Base-by-base conservation (phyloP, 176 grass and related monocot species). In the Sorghum bicolor region DNA sequence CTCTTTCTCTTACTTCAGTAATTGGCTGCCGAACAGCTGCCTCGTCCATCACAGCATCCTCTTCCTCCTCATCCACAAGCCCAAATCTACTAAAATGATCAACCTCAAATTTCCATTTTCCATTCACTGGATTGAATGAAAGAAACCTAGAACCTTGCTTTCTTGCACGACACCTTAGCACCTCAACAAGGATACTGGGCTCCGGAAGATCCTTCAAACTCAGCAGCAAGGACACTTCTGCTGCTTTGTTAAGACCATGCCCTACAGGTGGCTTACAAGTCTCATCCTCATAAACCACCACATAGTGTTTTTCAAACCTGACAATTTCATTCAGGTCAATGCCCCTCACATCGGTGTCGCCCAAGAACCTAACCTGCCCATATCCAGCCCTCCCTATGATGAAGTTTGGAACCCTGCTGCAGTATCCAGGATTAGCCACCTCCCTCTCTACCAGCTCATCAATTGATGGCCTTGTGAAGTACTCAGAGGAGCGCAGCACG, bases 31-130 rank as follows among this genome's bases (percentile, higher is more conserved):
- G 85, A 86, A 14, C 74, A 86, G 76, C 78, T 6, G 14, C 47
- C 52, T 92, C 93, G 33, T 95, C 93, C 91, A 95, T 93, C 14
- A 72, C 74, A 44, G 30, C 87, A 85, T 94, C 93, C 26, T 95
- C 93, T 44, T 98, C 95, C 28, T 94, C 91, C 78, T 95, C 87
- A 4, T 94, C 96, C 68, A 87, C 93, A 84, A 98, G 84, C 16
- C 96, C 96, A 88, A 98, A 98, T 84, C 96, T 88, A 88, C 96
- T 98, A 67, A 98, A 95, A 90, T 98, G 96, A 31, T 91, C 82
- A n/a, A 95, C 96, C 85, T 79, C 78, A 40, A 98, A 98, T 52
- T 82, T 92, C 93, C 93, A 98, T n/a, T 87, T 41, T 22, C 87
- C 80, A 87, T 31, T 98, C 64, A 38, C 85, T 52, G 83, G 64